A percentile compares a stretch with the other conserved stretches of the same genome.
Conservation (phyloP, 2,329 filamentous ascomycete species). For the Ceratocystis alfenasii region DNA sequence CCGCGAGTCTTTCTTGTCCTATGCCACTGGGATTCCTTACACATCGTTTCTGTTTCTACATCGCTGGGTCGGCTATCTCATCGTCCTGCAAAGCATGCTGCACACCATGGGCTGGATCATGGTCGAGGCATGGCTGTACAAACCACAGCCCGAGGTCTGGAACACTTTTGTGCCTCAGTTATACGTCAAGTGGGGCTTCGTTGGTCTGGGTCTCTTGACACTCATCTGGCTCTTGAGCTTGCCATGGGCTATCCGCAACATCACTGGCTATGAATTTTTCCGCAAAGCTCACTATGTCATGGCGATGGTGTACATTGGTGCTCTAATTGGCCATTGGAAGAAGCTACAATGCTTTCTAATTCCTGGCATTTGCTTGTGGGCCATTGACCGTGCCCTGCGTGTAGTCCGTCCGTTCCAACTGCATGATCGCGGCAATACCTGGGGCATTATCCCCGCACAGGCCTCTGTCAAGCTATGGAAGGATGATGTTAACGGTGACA, state of each 20-base stretch:
- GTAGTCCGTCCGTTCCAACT: slow-evolving; percentile 46
- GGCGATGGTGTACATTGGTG: slow-evolving; percentile 62
- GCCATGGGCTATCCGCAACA: slow-evolving; percentile 41
- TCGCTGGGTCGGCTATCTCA: slow-evolving; percentile 63
- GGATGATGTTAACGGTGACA: slow-evolving; percentile 45
- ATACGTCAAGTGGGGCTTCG: slow-evolving; percentile 63
- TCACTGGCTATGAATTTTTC: slow-evolving; percentile 67
- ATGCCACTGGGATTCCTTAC: slow-evolving; percentile 61
- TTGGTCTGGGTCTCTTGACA: slow-evolving; percentile 53
- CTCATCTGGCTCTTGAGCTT: slow-evolving; percentile 50
- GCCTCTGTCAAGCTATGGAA: slow-evolving; percentile 39
- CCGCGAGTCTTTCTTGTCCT: slow-evolving; percentile 56
- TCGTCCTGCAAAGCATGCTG: slow-evolving; percentile 53
- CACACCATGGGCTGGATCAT: slow-evolving; percentile 63
- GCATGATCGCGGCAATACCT: slow-evolving; percentile 39
- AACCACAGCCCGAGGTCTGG: slow-evolving; percentile 54
- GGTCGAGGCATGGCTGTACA: slow-evolving; percentile 54
- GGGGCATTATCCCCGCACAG: slow-evolving; percentile 22
- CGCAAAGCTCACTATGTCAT: slow-evolving; percentile 61
- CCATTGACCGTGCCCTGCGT: slow-evolving; percentile 50
- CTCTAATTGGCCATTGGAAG: slow-evolving; percentile 64
- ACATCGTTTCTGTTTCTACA: slow-evolving; percentile 69
- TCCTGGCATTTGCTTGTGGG: slow-evolving; percentile 52
- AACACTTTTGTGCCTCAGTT: slow-evolving; percentile 46
- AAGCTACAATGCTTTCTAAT: slow-evolving; percentile 57